Evolutionary conservation across 2,329 filamentous ascomycete genomes (phyloP).

Genomic region (Xylariaceae sp.): DNA sequence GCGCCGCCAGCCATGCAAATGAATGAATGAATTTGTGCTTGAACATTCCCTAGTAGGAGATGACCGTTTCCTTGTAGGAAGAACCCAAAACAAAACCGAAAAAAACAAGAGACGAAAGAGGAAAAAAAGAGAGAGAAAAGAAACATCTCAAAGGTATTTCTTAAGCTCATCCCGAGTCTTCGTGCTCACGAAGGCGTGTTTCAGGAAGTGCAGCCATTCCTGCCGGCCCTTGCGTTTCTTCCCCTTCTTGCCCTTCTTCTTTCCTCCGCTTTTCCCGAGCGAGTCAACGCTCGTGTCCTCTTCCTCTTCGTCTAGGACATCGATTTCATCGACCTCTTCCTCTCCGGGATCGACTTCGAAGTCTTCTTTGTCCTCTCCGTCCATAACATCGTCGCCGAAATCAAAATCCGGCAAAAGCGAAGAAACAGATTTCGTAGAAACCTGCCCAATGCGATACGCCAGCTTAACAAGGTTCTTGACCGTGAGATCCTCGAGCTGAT

Average conservation of each 20-base stretch:
- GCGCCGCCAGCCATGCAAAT: not conserved
- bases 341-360: constrained; percentile 19
- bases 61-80: too few species aligned
- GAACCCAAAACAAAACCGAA: not conserved
- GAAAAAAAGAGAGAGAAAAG: not conserved
- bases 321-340: constrained; percentile 21
- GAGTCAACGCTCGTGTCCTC: constrained; percentile 12
- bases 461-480: constrained; percentile 75
- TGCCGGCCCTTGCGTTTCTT: constrained; percentile 56
- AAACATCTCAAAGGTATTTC: constrained; percentile 30
- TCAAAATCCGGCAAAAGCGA: too few species aligned
- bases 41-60: too few species aligned
- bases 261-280: constrained; percentile 45
- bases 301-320: constrained; percentile 28
- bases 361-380: constrained; percentile 3
- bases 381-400: too few species aligned
- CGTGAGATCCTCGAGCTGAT: constrained; percentile 75
- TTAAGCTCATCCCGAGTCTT: constrained; percentile 61
- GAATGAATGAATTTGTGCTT: not conserved
- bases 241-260: constrained; percentile 43
- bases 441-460: constrained; percentile 68
- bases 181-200: constrained; percentile 74
- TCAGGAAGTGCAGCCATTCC: constrained; percentile 72
- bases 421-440: constrained; percentile 26
- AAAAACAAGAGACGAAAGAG: too few species aligned